phyloP scores from a whole-genome alignment of 2,329 filamentous ascomycete genomes.

The Aspergillus pseudonomiae region DNA sequence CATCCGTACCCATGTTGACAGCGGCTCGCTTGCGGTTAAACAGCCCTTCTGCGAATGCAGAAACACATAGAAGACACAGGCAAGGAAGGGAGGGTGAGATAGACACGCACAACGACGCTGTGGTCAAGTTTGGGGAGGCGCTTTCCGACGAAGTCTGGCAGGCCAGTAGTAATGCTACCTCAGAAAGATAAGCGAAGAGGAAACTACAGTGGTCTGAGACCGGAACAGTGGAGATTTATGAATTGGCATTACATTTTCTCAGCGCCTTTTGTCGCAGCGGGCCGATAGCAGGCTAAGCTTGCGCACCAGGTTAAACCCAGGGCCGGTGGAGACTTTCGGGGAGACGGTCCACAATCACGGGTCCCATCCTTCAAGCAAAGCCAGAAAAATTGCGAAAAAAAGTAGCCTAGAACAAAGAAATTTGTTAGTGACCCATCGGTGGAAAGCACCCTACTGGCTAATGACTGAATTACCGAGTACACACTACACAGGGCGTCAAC shows the following conservation, averaged over 20 bases:
- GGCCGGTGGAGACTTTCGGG: constrained; percentile 6
- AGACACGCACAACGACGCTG: background rate
- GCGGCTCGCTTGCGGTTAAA: background rate
- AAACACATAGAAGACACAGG: background rate
- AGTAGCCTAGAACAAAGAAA: constrained; percentile 3
- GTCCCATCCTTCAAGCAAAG: background rate
- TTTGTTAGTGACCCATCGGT: constrained; percentile 13
- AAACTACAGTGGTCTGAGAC: background rate
- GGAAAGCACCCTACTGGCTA: constrained; percentile 14
- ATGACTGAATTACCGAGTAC: constrained; percentile 10
- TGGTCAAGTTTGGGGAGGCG: background rate
- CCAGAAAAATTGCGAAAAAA: background rate
- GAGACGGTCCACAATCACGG: constrained; percentile 8
- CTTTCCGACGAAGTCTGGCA: background rate
- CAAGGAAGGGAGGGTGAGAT: background rate
- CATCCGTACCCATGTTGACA: constrained; percentile 24
- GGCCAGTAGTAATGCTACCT: background rate
- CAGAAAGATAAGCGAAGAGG: background rate
- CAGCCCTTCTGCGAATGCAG: background rate
- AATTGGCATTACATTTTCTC: constrained; percentile 6
- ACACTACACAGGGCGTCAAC: background rate
- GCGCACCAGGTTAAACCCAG: constrained; percentile 8
- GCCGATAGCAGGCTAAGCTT: constrained; percentile 19
- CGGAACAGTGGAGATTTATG: constrained; percentile 3
- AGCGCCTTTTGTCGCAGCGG: constrained; percentile 5